A percentile compares a stretch with the other conserved stretches of the same genome.
Conservation (phyloP, 1,284 basidiomycete species). For the Tilletia caries region DNA sequence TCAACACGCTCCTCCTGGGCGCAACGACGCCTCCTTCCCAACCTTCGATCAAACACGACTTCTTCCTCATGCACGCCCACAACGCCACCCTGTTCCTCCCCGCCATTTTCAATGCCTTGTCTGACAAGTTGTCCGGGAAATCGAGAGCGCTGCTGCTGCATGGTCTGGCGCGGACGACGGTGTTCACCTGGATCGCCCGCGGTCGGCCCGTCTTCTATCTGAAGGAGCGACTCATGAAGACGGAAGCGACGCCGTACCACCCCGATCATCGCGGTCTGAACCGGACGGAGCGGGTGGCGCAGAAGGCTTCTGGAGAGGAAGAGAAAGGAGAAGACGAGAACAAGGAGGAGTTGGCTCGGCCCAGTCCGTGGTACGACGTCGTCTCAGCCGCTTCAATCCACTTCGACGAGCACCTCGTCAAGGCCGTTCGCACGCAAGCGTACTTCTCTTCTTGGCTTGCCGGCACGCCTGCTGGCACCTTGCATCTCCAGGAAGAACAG, state of each 20-base stretch:
- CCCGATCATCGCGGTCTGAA: background rate
- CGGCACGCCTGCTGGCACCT: background rate
- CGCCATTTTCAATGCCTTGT: constrained; percentile 6
- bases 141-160: constrained; percentile 7
- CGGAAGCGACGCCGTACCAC: background rate
- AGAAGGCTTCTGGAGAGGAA: background rate
- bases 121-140: background rate
- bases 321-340: background rate
- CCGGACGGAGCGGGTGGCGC: background rate
- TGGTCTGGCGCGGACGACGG: constrained; percentile 17
- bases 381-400: constrained; percentile 5
- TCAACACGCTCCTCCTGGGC: constrained; percentile 23
- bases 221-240: background rate
- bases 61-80: constrained; percentile 35
- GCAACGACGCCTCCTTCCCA: constrained; percentile 18
- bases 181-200: constrained; percentile 26
- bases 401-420: constrained; percentile 19
- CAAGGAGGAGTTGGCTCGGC: background rate
- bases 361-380: constrained; percentile 17
- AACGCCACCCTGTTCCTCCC: constrained; percentile 30
- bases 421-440: constrained; percentile 14
- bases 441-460: constrained; percentile 14
- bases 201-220: constrained; percentile 21
- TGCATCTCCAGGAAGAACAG: background rate
- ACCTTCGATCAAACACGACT: constrained; percentile 25